A percentile compares a stretch with the other conserved stretches of the same genome.
Conservation (phyloP, 2,329 filamentous ascomycete genomes). For the Alternaria incomplexa region DNA sequence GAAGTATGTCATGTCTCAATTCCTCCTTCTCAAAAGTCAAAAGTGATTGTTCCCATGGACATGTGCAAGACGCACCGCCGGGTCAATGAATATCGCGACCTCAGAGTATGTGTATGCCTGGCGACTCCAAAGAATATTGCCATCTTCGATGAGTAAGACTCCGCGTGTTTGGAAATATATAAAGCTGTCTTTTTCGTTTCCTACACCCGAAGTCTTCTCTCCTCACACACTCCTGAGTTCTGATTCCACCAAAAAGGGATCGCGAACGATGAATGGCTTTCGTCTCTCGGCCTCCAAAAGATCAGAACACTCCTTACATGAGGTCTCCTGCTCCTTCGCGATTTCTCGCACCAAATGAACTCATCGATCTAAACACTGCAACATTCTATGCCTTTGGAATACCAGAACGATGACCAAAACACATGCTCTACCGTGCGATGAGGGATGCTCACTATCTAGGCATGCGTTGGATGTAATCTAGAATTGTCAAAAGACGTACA, state of each 20-base stretch:
- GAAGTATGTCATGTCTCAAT: neutral
- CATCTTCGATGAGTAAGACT: neutral
- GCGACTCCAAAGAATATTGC: neutral
- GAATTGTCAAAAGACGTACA: too few species aligned
- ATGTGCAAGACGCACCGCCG: neutral
- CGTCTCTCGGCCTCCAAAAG: neutral
- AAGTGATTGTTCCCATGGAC: neutral
- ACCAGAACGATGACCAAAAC: neutral
- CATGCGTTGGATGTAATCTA: too few species aligned
- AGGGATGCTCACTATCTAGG: neutral
- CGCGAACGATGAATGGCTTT: neutral
- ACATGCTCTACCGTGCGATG: neutral
- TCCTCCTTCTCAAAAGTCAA: neutral
- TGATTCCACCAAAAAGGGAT: neutral
- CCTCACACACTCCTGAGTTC: neutral
- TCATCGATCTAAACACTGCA: neutral
- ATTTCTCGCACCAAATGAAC: too few species aligned
- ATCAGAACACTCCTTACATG: rapidly evolving
- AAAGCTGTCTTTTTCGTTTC: neutral
- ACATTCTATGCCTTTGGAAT: neutral
- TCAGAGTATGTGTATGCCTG: neutral
- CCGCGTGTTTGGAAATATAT: neutral
- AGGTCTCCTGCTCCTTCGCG: neutral
- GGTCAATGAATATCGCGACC: neutral
- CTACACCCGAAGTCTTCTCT: neutral